phyloP scores from a whole-genome alignment of 2,329 filamentous ascomycete species.

The Aspergillus costaricaensis region DNA sequence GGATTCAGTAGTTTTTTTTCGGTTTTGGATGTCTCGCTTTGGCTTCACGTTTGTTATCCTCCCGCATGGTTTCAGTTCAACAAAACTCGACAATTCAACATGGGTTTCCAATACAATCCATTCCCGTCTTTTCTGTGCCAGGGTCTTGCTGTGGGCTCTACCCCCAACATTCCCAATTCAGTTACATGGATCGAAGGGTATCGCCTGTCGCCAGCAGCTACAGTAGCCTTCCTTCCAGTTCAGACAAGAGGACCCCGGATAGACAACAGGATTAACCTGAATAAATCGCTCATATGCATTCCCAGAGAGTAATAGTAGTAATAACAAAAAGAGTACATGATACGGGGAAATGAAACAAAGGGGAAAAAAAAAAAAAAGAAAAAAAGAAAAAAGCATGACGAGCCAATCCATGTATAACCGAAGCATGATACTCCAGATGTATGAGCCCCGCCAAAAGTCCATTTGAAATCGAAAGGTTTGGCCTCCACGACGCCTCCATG shows the following conservation, averaged over 20 bases:
- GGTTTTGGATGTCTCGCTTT: conserved; percentile 2
- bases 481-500: too few species aligned
- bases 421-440: not conserved
- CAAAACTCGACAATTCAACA: not conserved
- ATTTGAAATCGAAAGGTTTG: not conserved
- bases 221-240: not conserved
- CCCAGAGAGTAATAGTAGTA: conserved; percentile 8
- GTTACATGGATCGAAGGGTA: too few species aligned
- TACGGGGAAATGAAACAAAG: conserved; percentile 2
- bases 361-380: conserved; percentile 3
- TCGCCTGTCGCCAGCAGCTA: not conserved
- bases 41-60: not conserved
- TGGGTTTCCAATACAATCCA: not conserved
- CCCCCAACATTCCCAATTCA: not conserved
- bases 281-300: conserved; percentile 28
- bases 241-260: not conserved
- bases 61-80: not conserved
- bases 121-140: not conserved
- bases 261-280: not conserved
- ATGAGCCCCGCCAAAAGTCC: not conserved
- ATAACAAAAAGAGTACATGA: conserved; percentile 14
- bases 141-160: not conserved
- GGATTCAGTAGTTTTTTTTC: not conserved
- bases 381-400: conserved; percentile 1
- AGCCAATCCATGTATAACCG: conserved; percentile 3